Base-by-base conservation (phyloP, 2,329 filamentous ascomycete species). In the Epichloe elymi region DNA sequence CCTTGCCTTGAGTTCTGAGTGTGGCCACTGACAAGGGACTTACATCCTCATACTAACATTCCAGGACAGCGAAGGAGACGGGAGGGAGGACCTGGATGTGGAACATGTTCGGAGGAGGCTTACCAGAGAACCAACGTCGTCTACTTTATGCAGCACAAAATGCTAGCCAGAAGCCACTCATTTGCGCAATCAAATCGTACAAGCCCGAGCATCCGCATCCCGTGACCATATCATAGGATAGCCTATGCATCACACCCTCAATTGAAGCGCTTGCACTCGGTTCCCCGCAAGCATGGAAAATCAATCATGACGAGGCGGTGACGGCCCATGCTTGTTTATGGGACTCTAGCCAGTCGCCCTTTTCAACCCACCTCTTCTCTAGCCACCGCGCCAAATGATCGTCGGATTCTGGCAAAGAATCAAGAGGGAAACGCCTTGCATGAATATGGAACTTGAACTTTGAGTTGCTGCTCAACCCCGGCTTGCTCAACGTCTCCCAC, bases 341-440 rank as follows among this genome's bases (percentile, higher is more conserved):
- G 15, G 41, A 59, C 52, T 77, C 73, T 30, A 79, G 60, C 66
- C 70, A 75, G 51, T 72, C 63, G 2, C 74, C 75, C 60, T 78
- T 79, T 57, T 74, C 72, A 26, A 77, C 58, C 74, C 74, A 78
- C 38, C 70, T 60, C 50, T 69, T 63, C 62, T 79, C 74, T 20
- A 79, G 61, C 76, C 75, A 79, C 54, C 67, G 69, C 11, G 70
- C 71, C 51, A 78, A 60, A 51, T 67, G 72, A 20, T 68, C 70
- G 49, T 78, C 74, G n/a, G 62, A 69, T 15, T 65, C 54, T 15
- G 73, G 74, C 43, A 78, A 62, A 37, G 73, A 67, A 47, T 70
- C 69, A n/a, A 78, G 63, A 2, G 67, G 65, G 54, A 74, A 78
- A 40, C 73, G 66, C 43, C 71, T 66, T 17, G 68, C 67, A 56